These are phyloP conservation scores for Fomitopsis pinicola DNA, from an alignment of 1,284 basidiomycete genomes.

Conservation along the genomic window DNA sequence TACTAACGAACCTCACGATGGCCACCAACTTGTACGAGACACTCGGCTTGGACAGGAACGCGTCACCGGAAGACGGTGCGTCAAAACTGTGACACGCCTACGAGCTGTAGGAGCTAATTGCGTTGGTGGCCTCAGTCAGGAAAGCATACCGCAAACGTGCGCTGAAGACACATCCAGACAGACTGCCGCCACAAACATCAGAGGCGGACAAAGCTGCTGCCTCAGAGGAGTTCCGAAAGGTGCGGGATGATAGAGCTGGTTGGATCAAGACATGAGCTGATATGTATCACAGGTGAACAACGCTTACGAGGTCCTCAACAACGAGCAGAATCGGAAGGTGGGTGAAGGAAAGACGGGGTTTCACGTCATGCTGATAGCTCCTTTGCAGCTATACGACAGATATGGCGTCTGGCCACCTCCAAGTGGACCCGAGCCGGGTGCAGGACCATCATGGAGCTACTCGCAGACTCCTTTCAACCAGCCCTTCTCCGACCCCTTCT, in stretches of 20 bases:
- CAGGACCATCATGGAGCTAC: conserved; percentile 23
- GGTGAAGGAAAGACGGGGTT: conserved; percentile 4
- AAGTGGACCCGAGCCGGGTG: conserved; percentile 17
- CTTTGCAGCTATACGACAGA: conserved; percentile 55
- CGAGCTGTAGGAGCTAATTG: not conserved
- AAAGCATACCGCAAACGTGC: conserved; percentile 45
- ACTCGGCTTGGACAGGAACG: conserved; percentile 34
- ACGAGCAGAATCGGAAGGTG: conserved; percentile 38
- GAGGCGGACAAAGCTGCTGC: conserved; percentile 35
- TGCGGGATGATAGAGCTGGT: conserved; percentile 10
- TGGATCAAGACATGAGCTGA: not conserved
- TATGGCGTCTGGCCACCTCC: conserved; percentile 73
- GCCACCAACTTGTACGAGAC: conserved; percentile 54
- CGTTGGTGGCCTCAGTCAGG: conserved; percentile 32
- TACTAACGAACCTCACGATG: conserved; percentile 35
- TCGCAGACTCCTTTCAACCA: conserved; percentile 4
- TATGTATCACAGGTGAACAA: conserved; percentile 36
- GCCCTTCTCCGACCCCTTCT: conserved; percentile 29
- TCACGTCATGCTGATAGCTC: conserved; percentile 1
- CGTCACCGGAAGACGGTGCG: conserved; percentile 41
- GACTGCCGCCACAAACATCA: conserved; percentile 34
- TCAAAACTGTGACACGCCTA: conserved; percentile 2
- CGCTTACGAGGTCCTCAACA: conserved; percentile 46
- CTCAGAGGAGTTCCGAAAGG: conserved; percentile 43
- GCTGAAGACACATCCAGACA: conserved; percentile 47